Percentiles rank a stretch among this genome's conserved stretches.
These are phyloP conservation scores for Kondoa malvinella DNA, from an alignment of 768 basidiomycete species.

Conservation along the genomic window DNA sequence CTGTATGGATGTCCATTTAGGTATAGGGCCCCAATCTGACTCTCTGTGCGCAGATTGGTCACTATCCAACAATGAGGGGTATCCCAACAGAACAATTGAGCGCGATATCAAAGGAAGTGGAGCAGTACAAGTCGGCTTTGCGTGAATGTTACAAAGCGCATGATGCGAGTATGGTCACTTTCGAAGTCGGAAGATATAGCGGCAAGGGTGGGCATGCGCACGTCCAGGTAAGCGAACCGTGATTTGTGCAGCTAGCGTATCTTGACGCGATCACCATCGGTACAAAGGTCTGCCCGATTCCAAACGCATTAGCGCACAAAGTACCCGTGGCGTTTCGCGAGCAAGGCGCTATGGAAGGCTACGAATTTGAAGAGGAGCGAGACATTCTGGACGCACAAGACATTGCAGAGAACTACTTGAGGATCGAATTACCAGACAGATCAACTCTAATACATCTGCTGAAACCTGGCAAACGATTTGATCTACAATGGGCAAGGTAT, in stretches of 20 bases:
- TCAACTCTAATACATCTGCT: slow-evolving; percentile 70
- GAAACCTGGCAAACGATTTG: slow-evolving; percentile 58
- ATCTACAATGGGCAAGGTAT: slow-evolving; percentile 85
- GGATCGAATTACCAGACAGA: slow-evolving; percentile 75
- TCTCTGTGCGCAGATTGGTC: slow-evolving; percentile 41
- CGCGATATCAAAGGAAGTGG: slow-evolving; percentile 64
- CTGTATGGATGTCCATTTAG: slow-evolving; percentile 33
- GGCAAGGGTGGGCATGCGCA: slow-evolving; percentile 89
- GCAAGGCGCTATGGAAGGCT: slow-evolving; percentile 50
- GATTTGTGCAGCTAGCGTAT: not conserved
- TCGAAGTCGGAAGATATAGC: slow-evolving; percentile 69
- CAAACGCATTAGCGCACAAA: slow-evolving; percentile 43
- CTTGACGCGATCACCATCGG: slow-evolving; percentile 26
- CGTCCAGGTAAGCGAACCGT: slow-evolving; percentile 44
- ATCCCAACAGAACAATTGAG: slow-evolving; percentile 60
- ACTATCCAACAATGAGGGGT: slow-evolving; percentile 70
- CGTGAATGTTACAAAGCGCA: slow-evolving; percentile 54
- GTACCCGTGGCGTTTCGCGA: slow-evolving; percentile 54
- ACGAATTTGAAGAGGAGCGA: slow-evolving; percentile 58
- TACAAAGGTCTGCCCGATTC: slow-evolving; percentile 44
- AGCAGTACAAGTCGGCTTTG: slow-evolving; percentile 62
- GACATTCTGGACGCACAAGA: slow-evolving; percentile 41
- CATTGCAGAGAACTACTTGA: slow-evolving; percentile 51
- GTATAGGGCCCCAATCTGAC: no score
- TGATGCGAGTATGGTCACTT: slow-evolving; percentile 52